These are phyloP conservation scores for Malania oleifera DNA, from an alignment of 164 flowering plant species.

Conservation along the genomic window DNA sequence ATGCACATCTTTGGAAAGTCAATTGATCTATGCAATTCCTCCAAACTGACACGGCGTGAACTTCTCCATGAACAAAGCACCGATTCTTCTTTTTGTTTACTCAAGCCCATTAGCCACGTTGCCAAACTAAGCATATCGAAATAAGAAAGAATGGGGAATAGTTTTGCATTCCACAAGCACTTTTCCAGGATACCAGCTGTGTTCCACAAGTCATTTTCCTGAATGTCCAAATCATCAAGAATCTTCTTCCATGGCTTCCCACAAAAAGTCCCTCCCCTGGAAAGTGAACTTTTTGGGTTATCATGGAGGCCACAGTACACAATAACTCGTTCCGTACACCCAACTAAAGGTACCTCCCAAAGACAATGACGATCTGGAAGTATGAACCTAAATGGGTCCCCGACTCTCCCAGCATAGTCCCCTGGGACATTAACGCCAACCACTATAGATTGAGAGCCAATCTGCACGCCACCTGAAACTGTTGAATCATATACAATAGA, in stretches of 20 bases:
- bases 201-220: conserved; percentile 69
- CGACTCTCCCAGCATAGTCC: conserved; percentile 13
- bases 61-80: conserved; percentile 58
- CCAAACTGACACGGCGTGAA: conserved; percentile 72
- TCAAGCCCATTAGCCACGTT: conserved; percentile 83
- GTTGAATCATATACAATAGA: conserved; percentile 85
- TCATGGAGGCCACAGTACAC: conserved; percentile 97
- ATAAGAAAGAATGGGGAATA: conserved; percentile 65
- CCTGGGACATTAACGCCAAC: conserved; percentile 68
- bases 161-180: conserved; percentile 93
- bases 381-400: conserved; percentile 46
- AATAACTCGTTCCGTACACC: conserved; percentile 48
- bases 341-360: conserved; percentile 96
- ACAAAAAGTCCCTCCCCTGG: conserved; percentile 79
- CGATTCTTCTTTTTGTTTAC: conserved; percentile 18
- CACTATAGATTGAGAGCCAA: conserved; percentile 84
- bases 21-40: conserved; percentile 88
- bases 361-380: conserved; percentile 98
- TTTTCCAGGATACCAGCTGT: conserved; percentile 35
- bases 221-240: conserved; percentile 57
- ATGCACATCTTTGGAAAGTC: conserved; percentile 71
- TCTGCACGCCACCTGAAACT: conserved; percentile 64
- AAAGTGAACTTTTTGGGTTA: conserved; percentile 70
- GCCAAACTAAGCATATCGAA: conserved; percentile 69
- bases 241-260: conserved; percentile 91